Evolutionary conservation across 345 rosid genomes (phyloP), one percentile per base, ranked within the genome.

Genomic region (Sisymbrium irio): DNA sequence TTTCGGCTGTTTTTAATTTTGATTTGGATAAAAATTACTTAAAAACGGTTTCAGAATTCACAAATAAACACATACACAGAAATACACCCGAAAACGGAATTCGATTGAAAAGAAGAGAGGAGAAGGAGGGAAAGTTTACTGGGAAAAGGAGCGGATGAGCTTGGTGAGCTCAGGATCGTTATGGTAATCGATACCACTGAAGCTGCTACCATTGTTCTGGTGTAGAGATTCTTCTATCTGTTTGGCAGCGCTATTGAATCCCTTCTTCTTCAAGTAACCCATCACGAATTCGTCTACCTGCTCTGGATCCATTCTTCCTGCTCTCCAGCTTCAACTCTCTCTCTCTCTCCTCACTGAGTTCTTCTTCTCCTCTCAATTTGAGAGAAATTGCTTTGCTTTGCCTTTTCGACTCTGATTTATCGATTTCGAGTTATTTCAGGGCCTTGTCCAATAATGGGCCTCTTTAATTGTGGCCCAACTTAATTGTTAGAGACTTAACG

Each of bases 211-310:
- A 77, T 82, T 79, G 74, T 64, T 88, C 5, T 78, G 85, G 65
- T 86, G 93, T 77, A 85, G 84, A 80, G 85, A 89, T 6, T 89
- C 91, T 74, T 79, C 72, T 14, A 79, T 57, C 25, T 25, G 69
- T 58, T 74, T 79, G 15, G 67, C 41, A 83, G 89, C 77, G 83
- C 85, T 83, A 73, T 73, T 82, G 79, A 96, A 96, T 0, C 99
- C 99, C 62, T 81, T 96, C 92, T 89, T 96, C 87, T 85, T 90
- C 91, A 92, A 66, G 78, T 88, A 95, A 30, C 87, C 81, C 56
- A 82, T 79, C 7, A 92, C 97, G 36, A 88, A 84, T 44, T 78
- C 84, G 36, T 80, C 83, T 2, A 89, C 74, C 19, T 77, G 84
- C 49, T 83, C 81, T 67, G 82, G 83, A 58, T 88, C 92, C 97